phyloP scores from a whole-genome alignment of 805 yeast genomes.

The Martiniozyma abietophila region DNA sequence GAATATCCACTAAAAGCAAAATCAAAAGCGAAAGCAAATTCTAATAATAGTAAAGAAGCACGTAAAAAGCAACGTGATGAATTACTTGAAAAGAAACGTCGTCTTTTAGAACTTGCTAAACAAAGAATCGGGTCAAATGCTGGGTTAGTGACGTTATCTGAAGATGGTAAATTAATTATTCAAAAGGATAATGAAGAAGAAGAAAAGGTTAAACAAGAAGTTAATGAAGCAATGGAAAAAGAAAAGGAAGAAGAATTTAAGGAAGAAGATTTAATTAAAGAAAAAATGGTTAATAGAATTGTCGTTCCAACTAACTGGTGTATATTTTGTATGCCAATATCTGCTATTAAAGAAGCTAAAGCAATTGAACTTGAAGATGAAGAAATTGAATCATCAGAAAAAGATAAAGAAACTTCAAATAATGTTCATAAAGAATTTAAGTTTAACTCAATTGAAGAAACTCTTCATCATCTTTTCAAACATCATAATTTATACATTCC shows the following conservation, averaged over 20 bases:
- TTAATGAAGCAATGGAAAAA: slow-evolving; percentile 13
- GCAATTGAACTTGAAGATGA: no score
- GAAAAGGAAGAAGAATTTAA: slow-evolving; percentile 17
- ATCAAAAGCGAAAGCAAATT: no score
- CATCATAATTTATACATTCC: slow-evolving; percentile 85
- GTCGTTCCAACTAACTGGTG: slow-evolving; percentile 42
- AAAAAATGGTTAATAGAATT: slow-evolving; percentile 36
- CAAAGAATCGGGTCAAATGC: slow-evolving; percentile 30
- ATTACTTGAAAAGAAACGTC: slow-evolving; percentile 37
- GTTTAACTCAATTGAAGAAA: slow-evolving; percentile 33
- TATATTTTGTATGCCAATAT: slow-evolving; percentile 32
- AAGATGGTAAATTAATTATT: slow-evolving; percentile 20
- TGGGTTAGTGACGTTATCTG: slow-evolving; percentile 16
- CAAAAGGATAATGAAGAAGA: slow-evolving; percentile 15
- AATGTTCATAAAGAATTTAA: slow-evolving; percentile 20
- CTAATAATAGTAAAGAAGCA: no score
- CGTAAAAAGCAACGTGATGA: slow-evolving; percentile 43
- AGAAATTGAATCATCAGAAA: slow-evolving; percentile 2
- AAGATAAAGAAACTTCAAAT: no score
- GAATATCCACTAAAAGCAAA: slow-evolving; percentile 19
- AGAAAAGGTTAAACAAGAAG: slow-evolving; percentile 13
- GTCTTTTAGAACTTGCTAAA: slow-evolving; percentile 39
- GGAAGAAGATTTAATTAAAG: slow-evolving; percentile 35
- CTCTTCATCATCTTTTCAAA: slow-evolving; percentile 64
- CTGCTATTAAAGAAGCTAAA: slow-evolving; percentile 3